Conservation (phyloP, 306 rosid genomes). For the Citrullus colocynthis region DNA sequence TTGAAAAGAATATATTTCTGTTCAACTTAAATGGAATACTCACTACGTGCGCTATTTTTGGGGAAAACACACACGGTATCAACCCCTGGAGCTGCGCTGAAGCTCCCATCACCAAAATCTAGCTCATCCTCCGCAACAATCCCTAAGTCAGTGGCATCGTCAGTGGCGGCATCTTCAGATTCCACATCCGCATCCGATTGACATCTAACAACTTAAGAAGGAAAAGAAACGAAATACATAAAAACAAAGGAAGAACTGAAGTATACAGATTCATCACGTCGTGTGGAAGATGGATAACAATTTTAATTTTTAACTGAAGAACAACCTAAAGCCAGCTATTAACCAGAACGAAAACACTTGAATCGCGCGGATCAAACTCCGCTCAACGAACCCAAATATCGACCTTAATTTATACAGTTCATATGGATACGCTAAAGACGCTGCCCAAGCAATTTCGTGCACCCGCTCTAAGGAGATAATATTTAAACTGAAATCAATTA, state of each 20-base stretch:
- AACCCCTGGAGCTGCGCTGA: slow-evolving; percentile 61
- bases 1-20: not conserved
- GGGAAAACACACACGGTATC: slow-evolving; percentile 70
- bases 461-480: not conserved
- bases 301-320: not conserved
- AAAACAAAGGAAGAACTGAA: not conserved
- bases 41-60: slow-evolving; percentile 55
- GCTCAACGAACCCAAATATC: not conserved
- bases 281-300: not conserved
- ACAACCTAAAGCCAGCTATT: not conserved
- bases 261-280: not conserved
- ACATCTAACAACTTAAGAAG: slow-evolving; percentile 56
- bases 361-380: not conserved
- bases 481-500: not conserved
- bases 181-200: slow-evolving; percentile 43
- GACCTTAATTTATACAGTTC: not conserved
- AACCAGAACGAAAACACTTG: not conserved
- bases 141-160: slow-evolving; percentile 62
- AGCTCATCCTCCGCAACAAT: slow-evolving; percentile 66
- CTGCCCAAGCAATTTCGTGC: not conserved
- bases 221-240: not conserved
- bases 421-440: not conserved
- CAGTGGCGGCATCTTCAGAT: slow-evolving; percentile 30
- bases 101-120: slow-evolving; percentile 51
- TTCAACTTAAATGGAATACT: slow-evolving; percentile 4